Evolutionary conservation across 805 yeast genomes (phyloP), one percentile per base, ranked within the genome.

Genomic region (Saturnispora quitensis): DNA sequence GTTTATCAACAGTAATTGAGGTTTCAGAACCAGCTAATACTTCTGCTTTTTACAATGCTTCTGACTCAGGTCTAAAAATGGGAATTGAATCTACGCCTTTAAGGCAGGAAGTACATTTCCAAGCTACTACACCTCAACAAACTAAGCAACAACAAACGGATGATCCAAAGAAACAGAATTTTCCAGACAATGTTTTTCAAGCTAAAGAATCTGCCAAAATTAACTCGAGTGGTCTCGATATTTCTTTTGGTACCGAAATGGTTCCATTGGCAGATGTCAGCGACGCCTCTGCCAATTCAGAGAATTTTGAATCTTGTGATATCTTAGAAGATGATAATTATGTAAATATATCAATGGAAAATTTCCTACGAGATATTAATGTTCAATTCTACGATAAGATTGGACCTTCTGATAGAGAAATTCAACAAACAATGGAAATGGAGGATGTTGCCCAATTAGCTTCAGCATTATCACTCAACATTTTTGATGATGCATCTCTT

Each of bases 241-340:
- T 44, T 2, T 56, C 58, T 9, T 52, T 63, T 22, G 61, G 59
- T 18, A 60, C 67, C 1, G 67, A 63, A 50, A 56, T 60, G 45
- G 52, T 65, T 10, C 68, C 69, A 7, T 51, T 65, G 31, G 67
- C 69, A 1, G 68, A 65, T 49, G 63, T 63, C 12, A 58, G 66
- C 1, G 51, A 52, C 24, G 61, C 58, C 20, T 56, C 59, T 2
- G 54, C 56, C 0, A 61, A 53, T 24, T 54, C 54, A 35, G 55
- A 60, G 2, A 62, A 58, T 5, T 55, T 55, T 13, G 60, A 58
- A 35, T 55, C 58, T 9, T 61, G 58, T 5, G 58, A 60, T n/a
- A 55, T 57, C 2, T 48, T 54, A 3, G 49, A 50, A 13, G 58
- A 56, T 17, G 66, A 64, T 36, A 60, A 58, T 28, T 63, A 65